Percentiles rank a stretch among this genome's conserved stretches.
phyloP scores from a whole-genome alignment of 1,284 basidiomycete species.

The Cryptococcus sp. region DNA sequence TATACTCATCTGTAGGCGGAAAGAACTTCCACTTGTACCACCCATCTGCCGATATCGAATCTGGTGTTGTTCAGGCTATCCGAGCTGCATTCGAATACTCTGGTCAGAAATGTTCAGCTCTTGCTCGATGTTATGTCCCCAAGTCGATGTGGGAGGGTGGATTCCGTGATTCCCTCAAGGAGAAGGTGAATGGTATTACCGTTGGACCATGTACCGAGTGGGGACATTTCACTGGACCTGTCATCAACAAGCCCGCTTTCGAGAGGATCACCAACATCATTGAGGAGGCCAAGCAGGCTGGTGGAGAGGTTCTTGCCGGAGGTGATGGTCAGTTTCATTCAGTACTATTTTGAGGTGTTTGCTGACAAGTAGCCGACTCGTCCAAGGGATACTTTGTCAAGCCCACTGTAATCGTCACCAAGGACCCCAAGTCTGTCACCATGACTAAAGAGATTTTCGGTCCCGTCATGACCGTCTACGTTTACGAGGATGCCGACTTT shows the following conservation, averaged over 20 bases:
- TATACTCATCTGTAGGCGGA: constrained; percentile 53
- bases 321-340: constrained; percentile 56
- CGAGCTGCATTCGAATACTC: constrained; percentile 95
- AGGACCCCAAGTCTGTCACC: constrained; percentile 84
- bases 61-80: constrained; percentile 83
- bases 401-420: constrained; percentile 91
- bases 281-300: constrained; percentile 79
- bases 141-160: constrained; percentile 78
- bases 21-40: constrained; percentile 99
- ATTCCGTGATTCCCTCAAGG: constrained; percentile 75
- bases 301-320: constrained; percentile 82
- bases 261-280: constrained; percentile 86
- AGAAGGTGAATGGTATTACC: constrained; percentile 75
- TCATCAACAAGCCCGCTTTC: constrained; percentile 79
- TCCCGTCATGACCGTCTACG: constrained; percentile 87
- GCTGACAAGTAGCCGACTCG: constrained; percentile 55
- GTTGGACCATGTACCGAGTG: constrained; percentile 76
- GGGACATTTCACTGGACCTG: constrained; percentile 88
- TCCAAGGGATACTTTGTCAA: constrained; percentile 91
- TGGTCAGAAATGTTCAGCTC: constrained; percentile 96
- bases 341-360: not conserved
- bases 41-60: constrained; percentile 75
- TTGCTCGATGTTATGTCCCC: constrained; percentile 87
- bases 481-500: constrained; percentile 78
- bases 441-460: constrained; percentile 97